Evolutionary conservation across 192 early-diverging fungal genomes (phyloP), one percentile per base, ranked within the genome.

Genomic region (Chytriomyces hyalinus): DNA sequence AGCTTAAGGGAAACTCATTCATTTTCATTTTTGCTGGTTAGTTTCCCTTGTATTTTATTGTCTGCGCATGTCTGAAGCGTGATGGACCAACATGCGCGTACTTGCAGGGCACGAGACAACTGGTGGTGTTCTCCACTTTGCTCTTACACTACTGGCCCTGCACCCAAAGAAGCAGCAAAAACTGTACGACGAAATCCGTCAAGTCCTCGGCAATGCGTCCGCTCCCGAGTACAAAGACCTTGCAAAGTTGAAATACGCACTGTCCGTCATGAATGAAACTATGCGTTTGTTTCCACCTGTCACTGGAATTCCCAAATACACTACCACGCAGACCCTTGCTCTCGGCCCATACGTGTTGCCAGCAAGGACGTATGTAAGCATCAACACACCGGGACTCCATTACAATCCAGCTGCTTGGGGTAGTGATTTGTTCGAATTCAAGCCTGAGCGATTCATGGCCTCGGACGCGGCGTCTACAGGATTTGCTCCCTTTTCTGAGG

Each of bases 1-100:
- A 84, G 20, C 51, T 90, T 1, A 69, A 82, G 28, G 83, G 80
- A 13, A 86, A 89, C 53, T 51, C 84, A 11, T 80, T 85, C 11
- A 76, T 84, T n/a, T 78, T 90, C 6, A 80, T 87, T 15, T 86
- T 89, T 81, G 89, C 89, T 61, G 89, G 89, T 0, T 10, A 0
- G 26, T 26, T 64, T 2, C 11, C 11, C 3, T 22, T 24, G 10
- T 7, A 17, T 64, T 28, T 64, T 10, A 64, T 22, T 28, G 11
- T 28, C 51, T 53, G 51, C 51, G 51, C 11, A 53, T 53, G 20
- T 46, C 17, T 65, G 13, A 24, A 4, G 36, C 36, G 36, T 36
- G 36, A 36, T 2, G 36, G 36, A 36, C 63, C 11, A 24, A 65
- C 26, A 13, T n/a, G 26, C 63, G 15, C 3, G 17, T 65, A 13